Evolutionary conservation across 495 filamentous ascomycete species (phyloP).

Genomic region (Tuber brumale): DNA sequence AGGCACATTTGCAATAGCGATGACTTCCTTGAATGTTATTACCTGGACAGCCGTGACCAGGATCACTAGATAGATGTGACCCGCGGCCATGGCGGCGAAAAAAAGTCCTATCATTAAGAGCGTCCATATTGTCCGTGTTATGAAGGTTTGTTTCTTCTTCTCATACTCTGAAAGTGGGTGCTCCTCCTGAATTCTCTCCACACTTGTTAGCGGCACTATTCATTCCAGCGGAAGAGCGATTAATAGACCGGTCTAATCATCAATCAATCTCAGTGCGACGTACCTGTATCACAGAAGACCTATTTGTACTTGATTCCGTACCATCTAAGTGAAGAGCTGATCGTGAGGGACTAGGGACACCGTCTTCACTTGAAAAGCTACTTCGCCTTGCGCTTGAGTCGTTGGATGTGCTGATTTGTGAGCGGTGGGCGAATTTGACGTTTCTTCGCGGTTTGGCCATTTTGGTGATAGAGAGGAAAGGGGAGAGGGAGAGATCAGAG

Average conservation of each 20-base stretch:
- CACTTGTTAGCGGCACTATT: slow-evolving; percentile 26
- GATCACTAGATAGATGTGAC: slow-evolving; percentile 92
- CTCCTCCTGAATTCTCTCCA: slow-evolving; percentile 44
- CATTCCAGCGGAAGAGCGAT: neutral
- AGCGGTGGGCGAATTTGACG: slow-evolving; percentile 72
- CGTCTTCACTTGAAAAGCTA: slow-evolving; percentile 56
- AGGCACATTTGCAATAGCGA: slow-evolving; percentile 92
- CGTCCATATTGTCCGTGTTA: slow-evolving; percentile 95
- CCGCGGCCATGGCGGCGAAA: slow-evolving; percentile 83
- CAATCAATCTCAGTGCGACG: neutral
- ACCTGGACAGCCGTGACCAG: slow-evolving; percentile 92
- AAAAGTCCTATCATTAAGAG: slow-evolving; percentile 94
- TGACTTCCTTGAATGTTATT: slow-evolving; percentile 97
- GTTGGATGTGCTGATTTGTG: slow-evolving; percentile 29
- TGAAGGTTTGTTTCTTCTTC: slow-evolving; percentile 98
- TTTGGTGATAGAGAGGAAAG: slow-evolving; percentile 20
- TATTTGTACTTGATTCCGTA: slow-evolving; percentile 22
- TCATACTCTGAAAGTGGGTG: slow-evolving; percentile 68
- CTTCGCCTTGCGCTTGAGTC: slow-evolving; percentile 60
- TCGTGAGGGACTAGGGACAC: slow-evolving; percentile 28
- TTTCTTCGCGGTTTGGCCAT: slow-evolving; percentile 73
- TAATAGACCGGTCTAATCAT: neutral
- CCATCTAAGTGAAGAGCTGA: slow-evolving; percentile 36
- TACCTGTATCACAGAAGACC: slow-evolving; percentile 35
- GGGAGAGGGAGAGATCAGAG: neutral